Base-by-base conservation (phyloP, 2,329 filamentous ascomycete genomes). In the Pezicula radicicola region DNA sequence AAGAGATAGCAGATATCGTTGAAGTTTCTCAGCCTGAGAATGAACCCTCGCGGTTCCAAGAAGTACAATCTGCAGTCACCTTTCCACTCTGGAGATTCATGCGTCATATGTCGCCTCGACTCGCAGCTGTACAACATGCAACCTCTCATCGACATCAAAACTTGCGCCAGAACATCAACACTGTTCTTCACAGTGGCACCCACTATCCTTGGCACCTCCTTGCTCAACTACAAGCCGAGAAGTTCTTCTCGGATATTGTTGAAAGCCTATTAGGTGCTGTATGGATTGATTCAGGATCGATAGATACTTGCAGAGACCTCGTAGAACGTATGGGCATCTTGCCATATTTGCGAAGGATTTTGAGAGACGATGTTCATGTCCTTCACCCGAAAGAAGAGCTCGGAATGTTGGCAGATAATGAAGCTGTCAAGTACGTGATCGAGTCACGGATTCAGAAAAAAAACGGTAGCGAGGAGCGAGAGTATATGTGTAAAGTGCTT, bases 181-280 rank as follows among this genome's bases (percentile, higher is more conserved):
- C 70, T 0, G 79, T 75, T 0, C 71, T 96, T 9, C 46, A 69
- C 1, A 45, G 67, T 0, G 80, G 79, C 0, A 55, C 58, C 0
- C 68, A 72, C 15, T 95, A 92, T 63, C 94, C 93, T 0, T 97
- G 93, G 93, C 75, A 80, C 1, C 68, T 83, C 0, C 79, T 97
- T 1, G 75, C 83, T 0, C 75, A 79, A 0, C 73, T 95, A 1
- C 75, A 78, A 13, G 77, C 85, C 0, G 81, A 81, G 15, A 97
- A 97, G 64, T 88, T 89, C 68, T 87, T 88, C 68, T 93, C 88
- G 0, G 92, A 97, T 66, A 71, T 97, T 7, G 75, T 97, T 9
- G 93, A 97, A 71, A 81, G 83, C 30, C 66, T 95, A 0, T 69
- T 97, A 0, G 93, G 89, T 0, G 92, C 91, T 0, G 77, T 97